phyloP scores from a whole-genome alignment of 768 basidiomycete genomes.

The Pleurotus tuoliensis region DNA sequence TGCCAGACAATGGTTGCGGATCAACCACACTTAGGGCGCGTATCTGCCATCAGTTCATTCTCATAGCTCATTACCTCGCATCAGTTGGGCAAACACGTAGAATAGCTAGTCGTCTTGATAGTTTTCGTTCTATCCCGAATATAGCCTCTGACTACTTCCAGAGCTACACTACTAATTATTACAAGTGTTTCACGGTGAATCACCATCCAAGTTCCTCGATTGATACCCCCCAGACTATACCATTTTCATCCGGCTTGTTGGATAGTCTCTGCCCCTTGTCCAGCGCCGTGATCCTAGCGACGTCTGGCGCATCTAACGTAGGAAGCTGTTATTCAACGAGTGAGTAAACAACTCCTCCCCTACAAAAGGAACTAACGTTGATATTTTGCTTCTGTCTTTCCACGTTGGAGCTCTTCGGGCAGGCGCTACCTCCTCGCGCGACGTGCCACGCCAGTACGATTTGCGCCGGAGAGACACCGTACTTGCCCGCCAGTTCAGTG shows the following conservation, averaged over 20 bases:
- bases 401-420: slow-evolving; percentile 45
- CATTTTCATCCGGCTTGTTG: slow-evolving; percentile 31
- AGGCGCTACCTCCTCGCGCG: slow-evolving; percentile 35
- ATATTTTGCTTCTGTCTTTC: slow-evolving; percentile 48
- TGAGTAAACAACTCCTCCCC: too few species aligned
- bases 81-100: too few species aligned
- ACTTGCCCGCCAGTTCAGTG: slow-evolving; percentile 40
- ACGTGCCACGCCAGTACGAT: slow-evolving; percentile 51
- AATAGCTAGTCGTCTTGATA: too few species aligned
- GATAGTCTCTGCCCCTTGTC: slow-evolving; percentile 38
- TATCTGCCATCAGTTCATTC: too few species aligned
- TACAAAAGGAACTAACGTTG: slow-evolving; percentile 24
- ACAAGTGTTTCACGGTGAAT: neutral
- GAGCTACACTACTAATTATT: too few species aligned
- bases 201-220: slow-evolving; percentile 35
- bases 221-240: slow-evolving; percentile 34
- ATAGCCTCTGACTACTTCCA: too few species aligned
- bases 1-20: too few species aligned
- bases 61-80: too few species aligned
- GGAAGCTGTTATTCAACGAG: slow-evolving; percentile 22
- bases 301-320: slow-evolving; percentile 34
- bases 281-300: slow-evolving; percentile 38
- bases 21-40: too few species aligned
- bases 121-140: too few species aligned
- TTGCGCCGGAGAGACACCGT: slow-evolving; percentile 41